These are phyloP conservation scores for Cryptococcus sp. DNA, from an alignment of 1,284 basidiomycete genomes.

Conservation along the genomic window DNA sequence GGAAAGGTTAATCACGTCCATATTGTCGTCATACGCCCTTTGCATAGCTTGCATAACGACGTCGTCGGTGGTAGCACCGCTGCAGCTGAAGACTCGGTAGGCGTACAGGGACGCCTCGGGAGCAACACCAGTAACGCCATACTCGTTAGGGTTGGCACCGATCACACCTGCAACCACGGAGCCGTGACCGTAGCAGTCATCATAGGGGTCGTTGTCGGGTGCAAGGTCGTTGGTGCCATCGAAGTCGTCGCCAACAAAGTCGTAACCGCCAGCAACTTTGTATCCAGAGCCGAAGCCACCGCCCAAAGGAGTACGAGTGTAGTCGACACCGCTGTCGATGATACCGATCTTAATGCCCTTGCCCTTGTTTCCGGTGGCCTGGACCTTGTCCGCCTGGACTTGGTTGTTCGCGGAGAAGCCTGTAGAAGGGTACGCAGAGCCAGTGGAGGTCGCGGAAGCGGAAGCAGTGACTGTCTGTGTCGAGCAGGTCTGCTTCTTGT, in stretches of 20 bases:
- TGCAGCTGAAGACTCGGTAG: slow-evolving; percentile 55
- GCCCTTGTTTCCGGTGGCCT: slow-evolving; percentile 59
- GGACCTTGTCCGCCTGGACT: slow-evolving; percentile 57
- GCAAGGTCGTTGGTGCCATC: slow-evolving; percentile 45
- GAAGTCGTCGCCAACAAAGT: slow-evolving; percentile 52
- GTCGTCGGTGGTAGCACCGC: slow-evolving; percentile 50
- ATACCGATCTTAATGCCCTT: slow-evolving; percentile 61
- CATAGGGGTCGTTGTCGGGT: slow-evolving; percentile 51
- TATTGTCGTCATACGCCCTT: slow-evolving; percentile 56
- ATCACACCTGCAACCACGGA: slow-evolving; percentile 69
- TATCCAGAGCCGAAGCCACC: slow-evolving; percentile 64
- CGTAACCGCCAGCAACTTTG: slow-evolving; percentile 56
- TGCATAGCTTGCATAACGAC: slow-evolving; percentile 53
- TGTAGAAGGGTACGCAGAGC: slow-evolving; percentile 18
- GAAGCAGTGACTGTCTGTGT: slow-evolving; percentile 13
- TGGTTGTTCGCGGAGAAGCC: slow-evolving; percentile 35
- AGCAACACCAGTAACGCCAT: slow-evolving; percentile 55
- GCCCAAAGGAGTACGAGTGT: slow-evolving; percentile 65
- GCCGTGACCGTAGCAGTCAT: slow-evolving; percentile 59
- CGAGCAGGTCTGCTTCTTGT: slow-evolving; percentile 22
- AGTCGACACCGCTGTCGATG: slow-evolving; percentile 60
- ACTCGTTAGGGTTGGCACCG: slow-evolving; percentile 57
- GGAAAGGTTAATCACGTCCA: slow-evolving; percentile 66
- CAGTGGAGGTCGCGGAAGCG: slow-evolving; percentile 10
- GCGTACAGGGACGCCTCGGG: slow-evolving; percentile 43